Percentiles rank a stretch among this genome's conserved stretches.
Conservation (phyloP, 352 stramenopile genomes). For the Albugo candida region DNA sequence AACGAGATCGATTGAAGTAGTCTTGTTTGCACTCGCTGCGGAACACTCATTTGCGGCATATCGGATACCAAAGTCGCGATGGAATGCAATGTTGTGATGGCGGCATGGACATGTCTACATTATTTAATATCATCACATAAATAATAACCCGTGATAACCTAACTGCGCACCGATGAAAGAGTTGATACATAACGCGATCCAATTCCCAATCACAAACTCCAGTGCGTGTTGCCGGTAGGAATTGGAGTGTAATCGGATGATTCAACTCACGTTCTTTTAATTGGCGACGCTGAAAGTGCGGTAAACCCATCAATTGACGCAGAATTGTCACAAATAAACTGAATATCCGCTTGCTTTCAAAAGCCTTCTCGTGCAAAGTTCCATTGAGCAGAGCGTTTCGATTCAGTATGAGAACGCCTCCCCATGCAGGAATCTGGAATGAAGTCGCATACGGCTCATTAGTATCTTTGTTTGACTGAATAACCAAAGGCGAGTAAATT, state of each 20-base stretch:
- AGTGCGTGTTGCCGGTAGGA: constrained; percentile 24
- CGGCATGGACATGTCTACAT: constrained; percentile 25
- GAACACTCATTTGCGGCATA: constrained; percentile 53
- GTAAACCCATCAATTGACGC: constrained; percentile 34
- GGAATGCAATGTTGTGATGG: constrained; percentile 47
- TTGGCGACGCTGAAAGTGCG: constrained; percentile 26
- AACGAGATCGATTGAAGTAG: constrained; percentile 25
- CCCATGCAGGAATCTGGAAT: constrained; percentile 56
- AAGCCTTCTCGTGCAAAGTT: constrained; percentile 4
- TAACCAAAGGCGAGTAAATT: constrained; percentile 30
- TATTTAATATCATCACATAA: background rate
- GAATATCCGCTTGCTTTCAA: constrained; percentile 29
- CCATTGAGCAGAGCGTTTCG: constrained; percentile 4
- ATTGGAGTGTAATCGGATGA: constrained; percentile 9
- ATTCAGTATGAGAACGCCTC: constrained; percentile 38
- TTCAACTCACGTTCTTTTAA: constrained; percentile 7
- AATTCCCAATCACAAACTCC: constrained; percentile 60
- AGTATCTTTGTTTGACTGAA: constrained; percentile 8
- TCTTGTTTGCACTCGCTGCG: constrained; percentile 33
- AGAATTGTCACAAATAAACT: constrained; percentile 45
- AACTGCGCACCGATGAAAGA: constrained; percentile 19
- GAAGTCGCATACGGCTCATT: constrained; percentile 14
- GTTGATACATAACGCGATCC: constrained; percentile 23
- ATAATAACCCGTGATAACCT: background rate
- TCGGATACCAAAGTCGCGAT: constrained; percentile 44